Base-by-base conservation (phyloP, 2,329 filamentous ascomycete species). In the Cryphonectria carpinicola region DNA sequence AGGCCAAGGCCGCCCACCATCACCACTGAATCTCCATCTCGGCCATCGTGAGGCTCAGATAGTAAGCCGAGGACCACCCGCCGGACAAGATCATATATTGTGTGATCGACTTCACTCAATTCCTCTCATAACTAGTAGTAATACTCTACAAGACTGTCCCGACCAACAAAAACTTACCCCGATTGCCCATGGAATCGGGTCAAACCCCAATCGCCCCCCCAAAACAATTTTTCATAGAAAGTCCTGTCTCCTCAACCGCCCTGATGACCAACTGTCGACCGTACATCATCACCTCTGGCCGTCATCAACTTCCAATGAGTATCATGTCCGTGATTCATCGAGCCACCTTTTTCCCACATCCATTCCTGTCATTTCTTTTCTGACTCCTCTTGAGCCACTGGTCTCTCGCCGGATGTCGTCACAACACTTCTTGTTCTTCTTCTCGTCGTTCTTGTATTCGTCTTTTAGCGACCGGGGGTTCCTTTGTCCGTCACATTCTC, bases 91-190 rank as follows among this genome's bases (percentile, higher is more conserved):
- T 28, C 25, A 41, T 46, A 13, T 32, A 22, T 19, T 52, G 13
- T 52, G 13, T 37, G 58, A 39, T 66, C 58, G 61, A 64, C 49
- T 66, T 43, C 37, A 19, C n/a, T 54, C 39, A 41, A 28, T 39
- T 54, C 39, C 39, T 43, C 41, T 37, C 41, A 43, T 32, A 37
- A 17, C 43, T 10, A 25, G 10, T 39, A 32, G 35, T 11, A 14
- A 22, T 71, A 68, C 60, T 25, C 28, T 65, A 68, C 69, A 68
- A 46, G 5, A 43, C 32, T 32, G 41, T 7, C 58, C 35, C 58
- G 39, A n/a, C 25, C 35, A 10, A 61, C 35, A n/a, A 61, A 19
- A n/a, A 10, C 32, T 22, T n/a, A 6, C 13, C 17, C 19, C 17
- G 17, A 28, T 25, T 4, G 6, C 52, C n/a, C 25, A 49, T n/a